Percentiles rank a stretch among this genome's conserved stretches.
Conservation (phyloP, 2,329 filamentous ascomycete genomes). For the Salinomyces thailandicus region DNA sequence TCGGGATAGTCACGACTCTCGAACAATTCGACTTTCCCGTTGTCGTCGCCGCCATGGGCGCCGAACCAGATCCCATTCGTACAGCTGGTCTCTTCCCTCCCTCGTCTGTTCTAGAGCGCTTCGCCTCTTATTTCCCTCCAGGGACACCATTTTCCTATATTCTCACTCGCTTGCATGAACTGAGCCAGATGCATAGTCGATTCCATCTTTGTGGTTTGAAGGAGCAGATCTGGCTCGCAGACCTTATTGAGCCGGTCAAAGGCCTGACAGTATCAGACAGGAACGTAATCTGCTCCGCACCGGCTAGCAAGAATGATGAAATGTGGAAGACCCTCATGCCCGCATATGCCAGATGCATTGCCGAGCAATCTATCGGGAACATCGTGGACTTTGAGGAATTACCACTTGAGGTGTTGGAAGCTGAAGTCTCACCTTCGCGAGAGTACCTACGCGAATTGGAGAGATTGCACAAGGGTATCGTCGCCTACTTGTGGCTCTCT, state of each 20-base stretch:
- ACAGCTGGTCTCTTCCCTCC: constrained; percentile 69
- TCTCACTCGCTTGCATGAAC: constrained; percentile 60
- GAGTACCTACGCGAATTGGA: constrained; percentile 62
- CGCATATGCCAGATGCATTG: constrained; percentile 59
- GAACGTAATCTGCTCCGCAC: constrained; percentile 63
- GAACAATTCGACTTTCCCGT: constrained; percentile 56
- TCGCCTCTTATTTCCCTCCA: constrained; percentile 71
- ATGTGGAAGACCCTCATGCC: constrained; percentile 42
- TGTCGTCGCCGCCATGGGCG: constrained; percentile 53
- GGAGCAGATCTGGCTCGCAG: constrained; percentile 56
- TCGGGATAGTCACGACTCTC: constrained; percentile 71
- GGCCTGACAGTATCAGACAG: constrained; percentile 62
- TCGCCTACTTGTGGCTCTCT: constrained; percentile 85
- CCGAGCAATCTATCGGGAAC: constrained; percentile 53
- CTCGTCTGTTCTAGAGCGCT: constrained; percentile 57
- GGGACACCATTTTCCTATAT: constrained; percentile 76
- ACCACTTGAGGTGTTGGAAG: constrained; percentile 63
- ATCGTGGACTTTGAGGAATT: constrained; percentile 62
- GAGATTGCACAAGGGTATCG: constrained; percentile 66
- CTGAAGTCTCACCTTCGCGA: constrained; percentile 33
- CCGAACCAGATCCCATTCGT: constrained; percentile 54
- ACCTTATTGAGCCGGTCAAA: constrained; percentile 61
- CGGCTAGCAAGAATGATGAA: constrained; percentile 48
- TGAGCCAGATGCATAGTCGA: constrained; percentile 51
- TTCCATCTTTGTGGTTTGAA: constrained; percentile 62